A percentile compares a stretch with the other conserved stretches of the same genome.
These are phyloP conservation scores for Tetrapyrgos nigripes DNA, from an alignment of 1,284 basidiomycete genomes.

Conservation along the genomic window DNA sequence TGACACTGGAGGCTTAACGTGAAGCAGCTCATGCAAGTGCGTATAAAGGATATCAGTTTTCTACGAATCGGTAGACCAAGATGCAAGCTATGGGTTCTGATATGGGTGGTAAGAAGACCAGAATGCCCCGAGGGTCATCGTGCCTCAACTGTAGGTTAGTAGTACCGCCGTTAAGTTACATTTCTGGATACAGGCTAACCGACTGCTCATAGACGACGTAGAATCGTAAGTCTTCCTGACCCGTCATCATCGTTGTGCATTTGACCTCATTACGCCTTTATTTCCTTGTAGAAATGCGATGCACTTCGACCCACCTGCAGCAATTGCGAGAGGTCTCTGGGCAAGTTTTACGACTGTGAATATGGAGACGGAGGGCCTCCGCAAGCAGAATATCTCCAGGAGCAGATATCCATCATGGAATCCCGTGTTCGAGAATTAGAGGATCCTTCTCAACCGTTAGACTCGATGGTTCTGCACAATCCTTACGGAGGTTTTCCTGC, in stretches of 20 bases:
- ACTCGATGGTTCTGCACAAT: background rate
- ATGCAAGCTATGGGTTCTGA: too few species aligned
- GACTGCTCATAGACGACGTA: background rate
- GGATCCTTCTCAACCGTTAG: background rate
- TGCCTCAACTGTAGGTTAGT: background rate
- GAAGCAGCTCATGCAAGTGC: too few species aligned
- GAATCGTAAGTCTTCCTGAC: background rate
- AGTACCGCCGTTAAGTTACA: background rate
- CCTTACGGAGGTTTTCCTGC: background rate
- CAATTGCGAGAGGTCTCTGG: background rate
- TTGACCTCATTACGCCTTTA: background rate
- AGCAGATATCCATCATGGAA: conserved; percentile 8
- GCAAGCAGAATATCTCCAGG: background rate
- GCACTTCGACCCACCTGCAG: conserved; percentile 4
- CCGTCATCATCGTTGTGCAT: too few species aligned
- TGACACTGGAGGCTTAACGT: too few species aligned
- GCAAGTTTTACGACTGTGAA: conserved; percentile 7
- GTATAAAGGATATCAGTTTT: too few species aligned
- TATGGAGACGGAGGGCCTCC: background rate
- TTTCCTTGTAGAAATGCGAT: conserved; percentile 8
- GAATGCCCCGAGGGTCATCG: background rate
- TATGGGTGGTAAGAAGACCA: background rate
- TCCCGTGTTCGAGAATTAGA: conserved; percentile 4
- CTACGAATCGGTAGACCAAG: too few species aligned
- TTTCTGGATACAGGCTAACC: background rate